Base-by-base conservation (phyloP, 352 stramenopile species). In the Phytophthora idaei region DNA sequence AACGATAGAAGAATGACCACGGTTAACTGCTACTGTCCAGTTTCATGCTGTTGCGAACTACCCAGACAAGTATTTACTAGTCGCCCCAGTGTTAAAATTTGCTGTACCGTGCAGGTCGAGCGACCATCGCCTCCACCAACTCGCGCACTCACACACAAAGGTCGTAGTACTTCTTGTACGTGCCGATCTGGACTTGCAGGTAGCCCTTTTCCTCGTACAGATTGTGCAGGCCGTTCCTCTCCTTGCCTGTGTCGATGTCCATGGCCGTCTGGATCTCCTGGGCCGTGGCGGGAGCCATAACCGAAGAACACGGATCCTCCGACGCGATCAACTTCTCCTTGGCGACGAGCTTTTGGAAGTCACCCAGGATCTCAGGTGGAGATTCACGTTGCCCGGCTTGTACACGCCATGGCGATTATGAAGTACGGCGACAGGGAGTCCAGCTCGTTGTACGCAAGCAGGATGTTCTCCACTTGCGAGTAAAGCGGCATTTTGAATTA, bases 81-180 rank as follows among this genome's bases (percentile, higher is more conserved):
- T 21, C 17, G 17, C 17, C 17, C 17, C 17, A 21, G 17, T 21
- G 17, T 21, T 21, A 21, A 21, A 21, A 21, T 21, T 0, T 21
- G 17, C 17, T 21, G 17, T 21, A 21, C 17, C 17, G 17, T 21
- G 17, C 17, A 21, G 17, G 17, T 21, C 97, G 94, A 55, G 75
- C 76, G 51, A 94, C 89, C 97, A 99, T 99, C 69, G 81, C 76
- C 67, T 99, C 94, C 81, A 99, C 95, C 69, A 93, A 97, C 90
- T 98, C 98, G 81, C 95, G 92, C 66, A 98, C 84, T 95, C 95
- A 99, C 74, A 98, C 93, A 75, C 97, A 94, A 65, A 96, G 97
- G 81, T 99, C 97, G 86, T 99, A 99, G 88, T 98, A 99, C 92
- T 99, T 99, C 96, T 99, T 99, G 95, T 99, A 99, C 49, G 97